Evolutionary conservation across 164 flowering plant species (phyloP).

Genomic region (Sedum album): DNA sequence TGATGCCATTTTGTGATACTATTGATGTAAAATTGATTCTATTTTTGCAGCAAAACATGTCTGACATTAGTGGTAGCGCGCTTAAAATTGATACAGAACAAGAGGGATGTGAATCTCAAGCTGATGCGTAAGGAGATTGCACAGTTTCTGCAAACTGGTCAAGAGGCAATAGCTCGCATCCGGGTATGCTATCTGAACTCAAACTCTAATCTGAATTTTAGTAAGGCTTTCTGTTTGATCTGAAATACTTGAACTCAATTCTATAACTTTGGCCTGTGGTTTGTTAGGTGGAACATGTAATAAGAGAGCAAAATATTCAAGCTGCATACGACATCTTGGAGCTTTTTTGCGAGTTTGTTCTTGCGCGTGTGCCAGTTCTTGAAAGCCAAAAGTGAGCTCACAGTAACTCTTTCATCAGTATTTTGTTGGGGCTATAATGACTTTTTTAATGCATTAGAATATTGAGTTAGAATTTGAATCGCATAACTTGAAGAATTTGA

Average conservation of each 20-base stretch:
- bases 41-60: constrained; percentile 71
- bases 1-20: neutral
- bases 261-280: neutral
- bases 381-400: constrained; percentile 69
- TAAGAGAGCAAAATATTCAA: constrained; percentile 72
- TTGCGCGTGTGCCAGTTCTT: constrained; percentile 84
- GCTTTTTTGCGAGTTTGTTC: constrained; percentile 89
- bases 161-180: constrained; percentile 87
- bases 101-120: constrained; percentile 72
- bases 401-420: neutral
- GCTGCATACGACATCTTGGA: constrained; percentile 89
- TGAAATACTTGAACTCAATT: neutral
- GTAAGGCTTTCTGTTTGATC: neutral
- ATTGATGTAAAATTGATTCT: constrained; percentile 6
- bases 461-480: neutral
- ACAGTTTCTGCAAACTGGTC: constrained; percentile 83
- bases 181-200: constrained; percentile 41
- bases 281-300: constrained; percentile 85
- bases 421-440: neutral
- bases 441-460: neutral
- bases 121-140: constrained; percentile 92
- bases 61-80: constrained; percentile 76
- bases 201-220: neutral
- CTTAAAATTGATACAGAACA: constrained; percentile 79
- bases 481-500: neutral